Conservation (phyloP, 768 basidiomycete species). For the Tephrocybe sp. region DNA sequence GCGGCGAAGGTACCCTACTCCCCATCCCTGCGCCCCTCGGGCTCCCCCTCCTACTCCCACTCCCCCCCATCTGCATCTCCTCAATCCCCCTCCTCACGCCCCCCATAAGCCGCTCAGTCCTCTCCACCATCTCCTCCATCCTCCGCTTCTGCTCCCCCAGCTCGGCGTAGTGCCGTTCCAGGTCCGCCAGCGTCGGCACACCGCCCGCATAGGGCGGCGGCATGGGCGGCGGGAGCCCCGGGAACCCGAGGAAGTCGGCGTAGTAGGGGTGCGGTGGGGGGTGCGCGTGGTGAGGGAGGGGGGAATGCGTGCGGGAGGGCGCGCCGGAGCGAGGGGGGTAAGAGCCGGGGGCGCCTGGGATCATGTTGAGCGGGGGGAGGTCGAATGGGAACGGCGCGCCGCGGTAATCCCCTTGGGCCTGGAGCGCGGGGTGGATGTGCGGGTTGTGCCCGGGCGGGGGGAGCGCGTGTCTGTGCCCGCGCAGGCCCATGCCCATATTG, state of each 20-base stretch:
- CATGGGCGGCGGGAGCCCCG: not conserved
- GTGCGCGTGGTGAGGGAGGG: slow-evolving; percentile 72
- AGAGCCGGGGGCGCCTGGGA: slow-evolving; percentile 32
- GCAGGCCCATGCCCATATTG: slow-evolving; percentile 23
- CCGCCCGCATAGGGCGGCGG: slow-evolving; percentile 16
- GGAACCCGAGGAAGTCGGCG: slow-evolving; percentile 28
- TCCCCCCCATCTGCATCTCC: slow-evolving; percentile 59
- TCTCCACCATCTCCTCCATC: slow-evolving; percentile 74
- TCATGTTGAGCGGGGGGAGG: slow-evolving; percentile 50
- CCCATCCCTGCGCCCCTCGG: slow-evolving; percentile 6
- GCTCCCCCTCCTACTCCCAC: slow-evolving; percentile 17
- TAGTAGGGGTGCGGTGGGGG: slow-evolving; percentile 47
- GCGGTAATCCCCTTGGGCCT: slow-evolving; percentile 11
- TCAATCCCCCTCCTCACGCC: slow-evolving; percentile 75
- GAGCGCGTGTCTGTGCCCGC: slow-evolving; percentile 9
- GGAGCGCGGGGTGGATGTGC: slow-evolving; percentile 19
- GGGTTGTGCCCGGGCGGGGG: slow-evolving; percentile 12
- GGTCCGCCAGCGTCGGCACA: slow-evolving; percentile 52
- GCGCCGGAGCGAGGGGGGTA: not conserved
- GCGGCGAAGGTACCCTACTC: slow-evolving; percentile 13
- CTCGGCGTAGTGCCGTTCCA: slow-evolving; percentile 71
- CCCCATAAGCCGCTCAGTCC: slow-evolving; percentile 72
- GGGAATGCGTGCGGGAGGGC: slow-evolving; percentile 59
- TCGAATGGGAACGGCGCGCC: slow-evolving; percentile 49
- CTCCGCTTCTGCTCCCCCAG: slow-evolving; percentile 61